A percentile compares a stretch with the other conserved stretches of the same genome.
Evolutionary conservation across 164 flowering plant genomes (phyloP).

Genomic region (Malania oleifera): DNA sequence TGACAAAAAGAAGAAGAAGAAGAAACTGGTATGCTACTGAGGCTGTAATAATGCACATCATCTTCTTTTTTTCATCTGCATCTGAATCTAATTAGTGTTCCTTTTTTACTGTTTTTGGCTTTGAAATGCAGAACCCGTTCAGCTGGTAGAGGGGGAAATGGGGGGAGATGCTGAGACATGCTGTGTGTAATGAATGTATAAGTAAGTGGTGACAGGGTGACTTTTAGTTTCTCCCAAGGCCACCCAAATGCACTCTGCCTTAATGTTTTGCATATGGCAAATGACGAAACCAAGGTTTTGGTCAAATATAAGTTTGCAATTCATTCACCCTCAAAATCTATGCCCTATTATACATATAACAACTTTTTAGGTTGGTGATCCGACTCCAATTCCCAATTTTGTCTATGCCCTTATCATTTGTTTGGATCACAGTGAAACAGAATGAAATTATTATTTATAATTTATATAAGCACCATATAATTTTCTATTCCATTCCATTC

Average conservation of each 20-base stretch:
- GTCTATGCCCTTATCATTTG: too few species aligned
- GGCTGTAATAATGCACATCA: neutral
- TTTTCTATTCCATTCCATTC: too few species aligned
- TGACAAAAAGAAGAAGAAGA: conserved; percentile 54
- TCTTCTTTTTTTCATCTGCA: neutral
- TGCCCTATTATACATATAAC: neutral
- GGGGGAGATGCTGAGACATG: neutral
- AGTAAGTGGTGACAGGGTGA: too few species aligned
- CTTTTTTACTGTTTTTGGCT: neutral
- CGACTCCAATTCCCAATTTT: neutral
- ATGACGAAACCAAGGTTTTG: conserved; percentile 1
- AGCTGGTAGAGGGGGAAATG: neutral
- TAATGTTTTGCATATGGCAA: neutral
- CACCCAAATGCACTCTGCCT: neutral
- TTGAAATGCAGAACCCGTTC: conserved; percentile 1
- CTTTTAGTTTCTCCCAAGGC: conserved; percentile 1
- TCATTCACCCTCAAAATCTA: conserved; percentile 4
- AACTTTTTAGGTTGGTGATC: neutral
- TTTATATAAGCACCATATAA: too few species aligned
- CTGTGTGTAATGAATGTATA: too few species aligned
- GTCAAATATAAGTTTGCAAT: conserved; percentile 1
- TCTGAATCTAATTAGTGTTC: neutral
- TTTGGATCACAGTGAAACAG: too few species aligned
- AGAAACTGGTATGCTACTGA: conserved; percentile 25
- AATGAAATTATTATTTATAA: too few species aligned